These are phyloP conservation scores for Coprinellus micaceus DNA, from an alignment of 768 basidiomycete genomes.

Conservation along the genomic window DNA sequence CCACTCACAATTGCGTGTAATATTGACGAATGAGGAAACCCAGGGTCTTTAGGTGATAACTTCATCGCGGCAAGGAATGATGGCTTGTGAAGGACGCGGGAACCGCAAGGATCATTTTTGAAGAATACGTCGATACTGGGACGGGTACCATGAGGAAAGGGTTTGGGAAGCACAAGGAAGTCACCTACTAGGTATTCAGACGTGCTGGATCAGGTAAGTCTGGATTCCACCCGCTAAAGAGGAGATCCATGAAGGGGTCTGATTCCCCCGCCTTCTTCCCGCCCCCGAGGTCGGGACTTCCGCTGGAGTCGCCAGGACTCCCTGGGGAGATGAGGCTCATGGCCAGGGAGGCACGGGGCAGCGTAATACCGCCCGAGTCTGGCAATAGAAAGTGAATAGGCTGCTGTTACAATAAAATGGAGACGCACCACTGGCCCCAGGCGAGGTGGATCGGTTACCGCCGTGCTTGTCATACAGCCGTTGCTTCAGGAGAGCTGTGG, in stretches of 20 bases:
- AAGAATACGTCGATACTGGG: constrained; percentile 84
- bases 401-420: constrained; percentile 18
- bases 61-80: constrained; percentile 78
- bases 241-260: constrained; percentile 60
- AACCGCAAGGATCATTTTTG: constrained; percentile 81
- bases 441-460: constrained; percentile 37
- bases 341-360: constrained; percentile 43
- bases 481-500: constrained; percentile 52
- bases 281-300: constrained; percentile 49
- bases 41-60: constrained; percentile 73
- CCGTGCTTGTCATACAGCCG: constrained; percentile 47
- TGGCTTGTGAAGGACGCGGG: constrained; percentile 76
- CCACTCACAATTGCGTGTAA: constrained; percentile 81
- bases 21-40: constrained; percentile 86
- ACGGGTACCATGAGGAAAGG: constrained; percentile 11
- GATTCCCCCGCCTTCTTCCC: constrained; percentile 34
- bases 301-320: constrained; percentile 39
- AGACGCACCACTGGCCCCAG: constrained; percentile 19
- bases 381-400: constrained; percentile 18
- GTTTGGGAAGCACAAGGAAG: constrained; percentile 5
- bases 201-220: constrained; percentile 75
- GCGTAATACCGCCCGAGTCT: constrained; percentile 34
- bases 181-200: constrained; percentile 72
- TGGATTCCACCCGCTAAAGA: constrained; percentile 80
- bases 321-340: constrained; percentile 38